These are phyloP conservation scores for Tetraselmis chui DNA, from an alignment of 139 green algal species.

Conservation along the genomic window DNA sequence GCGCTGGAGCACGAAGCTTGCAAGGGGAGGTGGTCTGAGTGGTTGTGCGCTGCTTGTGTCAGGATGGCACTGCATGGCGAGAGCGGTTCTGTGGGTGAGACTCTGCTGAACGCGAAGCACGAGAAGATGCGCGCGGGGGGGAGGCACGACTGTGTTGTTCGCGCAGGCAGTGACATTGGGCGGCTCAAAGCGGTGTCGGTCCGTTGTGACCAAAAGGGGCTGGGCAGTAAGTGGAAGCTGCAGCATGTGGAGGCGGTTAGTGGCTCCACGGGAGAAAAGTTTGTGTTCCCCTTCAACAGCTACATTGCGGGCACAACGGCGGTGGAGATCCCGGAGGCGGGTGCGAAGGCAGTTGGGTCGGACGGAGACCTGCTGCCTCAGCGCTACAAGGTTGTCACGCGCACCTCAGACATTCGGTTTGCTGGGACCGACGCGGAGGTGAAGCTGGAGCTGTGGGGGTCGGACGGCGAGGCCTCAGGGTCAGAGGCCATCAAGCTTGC, in stretches of 20 bases:
- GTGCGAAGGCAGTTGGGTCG: not conserved
- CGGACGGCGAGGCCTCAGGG: not conserved
- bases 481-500: not conserved
- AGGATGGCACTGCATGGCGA: constrained; percentile 18
- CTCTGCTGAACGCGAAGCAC: constrained; percentile 12
- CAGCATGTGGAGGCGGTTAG: not conserved
- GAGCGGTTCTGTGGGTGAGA: constrained; percentile 35
- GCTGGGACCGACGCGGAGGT: not conserved
- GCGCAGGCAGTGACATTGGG: not conserved
- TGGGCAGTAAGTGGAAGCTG: not conserved
- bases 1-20: too few species aligned
- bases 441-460: not conserved
- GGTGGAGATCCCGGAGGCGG: not conserved
- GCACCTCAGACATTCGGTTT: not conserved
- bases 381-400: not conserved
- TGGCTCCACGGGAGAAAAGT: not conserved
- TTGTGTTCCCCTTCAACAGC: not conserved
- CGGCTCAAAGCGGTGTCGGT: not conserved
- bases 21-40: too few species aligned
- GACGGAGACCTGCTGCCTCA: not conserved
- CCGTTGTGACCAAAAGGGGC: not conserved
- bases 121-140: not conserved
- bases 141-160: not conserved
- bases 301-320: not conserved
- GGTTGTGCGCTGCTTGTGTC: too few species aligned